phyloP scores from a whole-genome alignment of 2,329 filamentous ascomycete species.

The Phoma sp. region DNA sequence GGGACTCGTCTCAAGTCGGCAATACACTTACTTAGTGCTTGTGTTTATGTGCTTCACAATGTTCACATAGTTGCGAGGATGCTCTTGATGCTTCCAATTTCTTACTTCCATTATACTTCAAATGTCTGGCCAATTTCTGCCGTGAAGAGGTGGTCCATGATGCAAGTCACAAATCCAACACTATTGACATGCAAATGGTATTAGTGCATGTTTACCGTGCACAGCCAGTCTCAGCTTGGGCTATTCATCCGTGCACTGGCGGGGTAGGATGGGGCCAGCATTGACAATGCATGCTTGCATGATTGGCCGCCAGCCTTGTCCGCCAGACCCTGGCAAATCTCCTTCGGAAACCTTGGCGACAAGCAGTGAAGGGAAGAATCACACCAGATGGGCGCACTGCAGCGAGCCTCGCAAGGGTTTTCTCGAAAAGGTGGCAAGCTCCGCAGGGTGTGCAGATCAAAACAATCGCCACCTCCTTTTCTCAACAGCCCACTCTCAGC shows the following conservation, averaged over 20 bases:
- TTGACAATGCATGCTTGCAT: conserved; percentile 17
- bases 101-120: too few relatives aligned
- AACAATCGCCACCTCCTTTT: conserved; percentile 24
- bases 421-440: conserved; percentile 9
- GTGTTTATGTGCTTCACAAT: background rate
- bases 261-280: conserved; percentile 13
- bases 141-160: background rate
- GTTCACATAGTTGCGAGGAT: too few relatives aligned
- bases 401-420: conserved; percentile 7
- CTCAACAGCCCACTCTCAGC: conserved; percentile 6
- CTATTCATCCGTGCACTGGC: conserved; percentile 12
- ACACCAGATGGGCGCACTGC: conserved; percentile 38
- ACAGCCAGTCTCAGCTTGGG: background rate
- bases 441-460: conserved; percentile 9
- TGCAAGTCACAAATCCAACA: background rate
- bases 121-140: too few relatives aligned
- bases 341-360: conserved; percentile 28
- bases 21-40: background rate
- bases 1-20: background rate
- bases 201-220: background rate
- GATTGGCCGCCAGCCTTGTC: conserved; percentile 13
- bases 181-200: background rate
- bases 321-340: conserved; percentile 17
- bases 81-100: too few relatives aligned
- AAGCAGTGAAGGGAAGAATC: conserved; percentile 46